Evolutionary conservation across 768 basidiomycete genomes (phyloP).

Genomic region (Neoboletus brunneissimus): DNA sequence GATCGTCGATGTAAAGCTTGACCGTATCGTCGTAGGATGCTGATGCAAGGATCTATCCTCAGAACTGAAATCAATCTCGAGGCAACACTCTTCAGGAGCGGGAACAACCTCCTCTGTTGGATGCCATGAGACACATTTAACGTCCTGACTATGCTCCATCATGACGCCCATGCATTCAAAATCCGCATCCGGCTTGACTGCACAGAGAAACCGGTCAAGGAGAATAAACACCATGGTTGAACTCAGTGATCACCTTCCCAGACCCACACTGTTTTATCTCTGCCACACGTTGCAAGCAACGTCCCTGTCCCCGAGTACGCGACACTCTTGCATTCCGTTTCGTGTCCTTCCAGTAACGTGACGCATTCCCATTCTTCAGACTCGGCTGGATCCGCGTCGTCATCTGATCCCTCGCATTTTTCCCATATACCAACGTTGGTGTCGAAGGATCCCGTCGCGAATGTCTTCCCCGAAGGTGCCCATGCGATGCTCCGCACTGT

Average conservation of each 20-base stretch:
- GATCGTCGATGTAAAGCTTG: constrained; percentile 90
- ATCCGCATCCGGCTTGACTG: constrained; percentile 88
- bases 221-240: background rate
- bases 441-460: constrained; percentile 94
- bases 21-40: constrained; percentile 97
- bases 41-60: constrained; percentile 84
- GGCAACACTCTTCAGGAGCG: background rate
- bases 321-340: constrained; percentile 93
- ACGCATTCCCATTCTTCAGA: constrained; percentile 83
- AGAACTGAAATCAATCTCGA: constrained; percentile 8
- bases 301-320: constrained; percentile 74
- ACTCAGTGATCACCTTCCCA: constrained; percentile 77
- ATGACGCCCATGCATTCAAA: constrained; percentile 94
- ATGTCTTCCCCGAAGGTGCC: constrained; percentile 80
- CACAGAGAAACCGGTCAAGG: background rate
- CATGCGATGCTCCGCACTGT: constrained; percentile 87
- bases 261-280: constrained; percentile 98
- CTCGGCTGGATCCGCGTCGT: constrained; percentile 30
- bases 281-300: constrained; percentile 88
- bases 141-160: constrained; percentile 97
- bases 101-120: constrained; percentile 82
- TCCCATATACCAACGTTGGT: constrained; percentile 92
- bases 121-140: constrained; percentile 95
- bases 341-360: constrained; percentile 87
- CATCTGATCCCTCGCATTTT: constrained; percentile 47